These are phyloP conservation scores for Oryza glumipatula DNA, from an alignment of 176 grass and related monocot species.

Conservation along the genomic window DNA sequence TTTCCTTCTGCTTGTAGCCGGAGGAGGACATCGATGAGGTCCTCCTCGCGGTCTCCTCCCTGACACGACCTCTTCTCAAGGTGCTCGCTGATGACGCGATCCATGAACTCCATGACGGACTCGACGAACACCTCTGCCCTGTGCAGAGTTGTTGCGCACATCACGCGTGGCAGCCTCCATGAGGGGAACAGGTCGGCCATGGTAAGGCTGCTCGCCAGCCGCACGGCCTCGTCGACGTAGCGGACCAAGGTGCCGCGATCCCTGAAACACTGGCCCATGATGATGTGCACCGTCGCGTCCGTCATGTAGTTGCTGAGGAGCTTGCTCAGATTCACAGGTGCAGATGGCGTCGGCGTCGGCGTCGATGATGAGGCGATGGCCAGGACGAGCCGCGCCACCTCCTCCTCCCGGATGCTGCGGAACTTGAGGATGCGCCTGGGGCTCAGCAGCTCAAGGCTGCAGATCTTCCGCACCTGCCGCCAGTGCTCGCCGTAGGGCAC, in stretches of 20 bases:
- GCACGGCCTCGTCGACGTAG: neutral
- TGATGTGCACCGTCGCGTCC: neutral
- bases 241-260: neutral
- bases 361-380: too few species aligned
- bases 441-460: too few species aligned
- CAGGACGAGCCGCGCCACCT: too few species aligned
- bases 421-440: too few species aligned
- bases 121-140: neutral
- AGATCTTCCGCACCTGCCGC: neutral
- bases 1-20: slow-evolving; percentile 12
- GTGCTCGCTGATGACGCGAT: slow-evolving; percentile 24
- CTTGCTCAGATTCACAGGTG: neutral
- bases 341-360: too few species aligned
- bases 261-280: slow-evolving; percentile 1
- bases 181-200: slow-evolving; percentile 21
- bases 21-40: neutral
- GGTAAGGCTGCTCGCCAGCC: neutral
- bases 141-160: neutral
- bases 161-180: neutral
- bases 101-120: neutral
- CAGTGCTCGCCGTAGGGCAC: neutral
- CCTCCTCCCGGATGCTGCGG: too few species aligned
- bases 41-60: neutral
- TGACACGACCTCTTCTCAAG: too few species aligned
- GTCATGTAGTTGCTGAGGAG: too few species aligned